These are phyloP conservation scores for Suillus plorans DNA, from an alignment of 768 basidiomycete species.

Conservation along the genomic window DNA sequence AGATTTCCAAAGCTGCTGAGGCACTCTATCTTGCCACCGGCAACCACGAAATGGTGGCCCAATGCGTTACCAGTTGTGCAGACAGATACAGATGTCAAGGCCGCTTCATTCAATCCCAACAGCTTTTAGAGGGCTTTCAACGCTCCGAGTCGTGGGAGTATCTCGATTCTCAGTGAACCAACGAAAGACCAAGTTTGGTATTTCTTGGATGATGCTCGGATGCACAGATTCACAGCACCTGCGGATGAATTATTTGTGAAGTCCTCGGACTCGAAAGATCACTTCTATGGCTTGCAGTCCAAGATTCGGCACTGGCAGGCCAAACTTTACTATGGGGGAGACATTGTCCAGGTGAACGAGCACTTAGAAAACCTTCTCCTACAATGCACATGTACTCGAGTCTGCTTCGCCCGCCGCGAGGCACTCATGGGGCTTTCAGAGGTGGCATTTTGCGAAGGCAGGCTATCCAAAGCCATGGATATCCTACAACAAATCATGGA, in stretches of 20 bases:
- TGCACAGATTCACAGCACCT: not conserved
- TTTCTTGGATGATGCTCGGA: not conserved
- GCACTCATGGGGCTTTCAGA: not conserved
- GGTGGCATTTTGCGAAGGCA: not conserved
- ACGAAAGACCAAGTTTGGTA: not conserved
- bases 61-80: not conserved
- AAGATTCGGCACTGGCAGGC: not conserved
- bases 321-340: not conserved
- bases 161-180: not conserved
- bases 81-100: not conserved
- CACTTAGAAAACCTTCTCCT: not conserved
- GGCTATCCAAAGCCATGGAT: not conserved
- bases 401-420: fast-evolving
- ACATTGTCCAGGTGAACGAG: not conserved
- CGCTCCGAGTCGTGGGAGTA: not conserved
- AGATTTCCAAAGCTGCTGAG: not conserved
- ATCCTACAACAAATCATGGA: not conserved
- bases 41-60: too few species aligned
- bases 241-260: not conserved
- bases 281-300: not conserved
- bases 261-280: not conserved
- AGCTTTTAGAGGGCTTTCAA: not conserved
- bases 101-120: not conserved
- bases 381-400: not conserved
- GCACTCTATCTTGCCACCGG: not conserved